Base-by-base conservation (phyloP, 495 filamentous ascomycete species). In the Ascodesmis nigricans region DNA sequence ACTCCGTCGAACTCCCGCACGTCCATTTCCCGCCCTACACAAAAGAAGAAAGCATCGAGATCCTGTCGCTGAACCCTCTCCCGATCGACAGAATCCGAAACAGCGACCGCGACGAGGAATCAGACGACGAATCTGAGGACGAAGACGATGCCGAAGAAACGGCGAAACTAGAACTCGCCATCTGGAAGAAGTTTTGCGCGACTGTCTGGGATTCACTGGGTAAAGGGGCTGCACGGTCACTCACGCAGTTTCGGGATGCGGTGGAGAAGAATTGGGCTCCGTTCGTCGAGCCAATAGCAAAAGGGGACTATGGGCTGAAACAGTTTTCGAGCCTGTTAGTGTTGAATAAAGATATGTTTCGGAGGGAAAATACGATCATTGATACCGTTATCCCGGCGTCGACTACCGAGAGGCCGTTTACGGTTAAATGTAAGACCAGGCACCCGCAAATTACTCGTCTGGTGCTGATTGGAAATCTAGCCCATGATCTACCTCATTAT, bases 11-110 rank as follows among this genome's bases (percentile, higher is more conserved):
- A 19, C 59, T 74, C 17, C 75, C 84, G 3, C 71, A 91, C 55
- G 60, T 95, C 35, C 69, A 72, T 49, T 95, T 95, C 54, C 67
- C 83, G 0, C 60, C 74, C 5, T 97, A 97, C 54, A 78, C 69
- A 10, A 80, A 81, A 46, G 46, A 69, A 25, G 75, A 93, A 46
- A 67, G 74, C 29, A 64, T 87, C 29, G 45, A 63, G 17, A 82
- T 97, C 36, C 61, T 92, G 23, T 57, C 67, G 20, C 55, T 53
- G 21, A 51, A 56, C 2, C 57, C 62, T 0, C 54, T 59, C 5
- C 55, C 58, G 16, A 60, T 66, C 55, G 46, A 59, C 32, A 45
- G 44, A 31, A 48, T 47, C 20, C 43, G 35, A 29, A 45, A 46
- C 22, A 16, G 26, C 14, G 32, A 25, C 13, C 10, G 32, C 6